Evolutionary conservation across 176 grass and related monocot species (phyloP), one percentile per base, ranked within the genome.

Genomic region (Triticum dicoccoides): DNA sequence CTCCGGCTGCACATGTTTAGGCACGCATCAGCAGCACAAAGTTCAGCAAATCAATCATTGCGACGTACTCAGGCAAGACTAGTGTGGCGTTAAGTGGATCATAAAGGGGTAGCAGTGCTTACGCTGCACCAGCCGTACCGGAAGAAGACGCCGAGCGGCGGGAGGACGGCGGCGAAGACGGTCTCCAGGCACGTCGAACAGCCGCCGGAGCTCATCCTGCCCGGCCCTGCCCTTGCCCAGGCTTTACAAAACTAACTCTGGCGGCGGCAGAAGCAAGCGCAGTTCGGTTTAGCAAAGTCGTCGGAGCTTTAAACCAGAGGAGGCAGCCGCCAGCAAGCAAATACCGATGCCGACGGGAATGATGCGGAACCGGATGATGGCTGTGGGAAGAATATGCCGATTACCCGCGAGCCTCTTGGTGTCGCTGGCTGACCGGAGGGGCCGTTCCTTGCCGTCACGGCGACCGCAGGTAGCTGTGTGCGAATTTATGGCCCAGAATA

Each of bases 131-230:
- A 92, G 88, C 93, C 93, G 73, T 95, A 90, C 62, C 93, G 90
- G 86, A 95, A 92, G 93, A 92, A 95, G 86, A 95, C 93, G 83
- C 93, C 90, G 80, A 92, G 90, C 73, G 90, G 90, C 8, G 93
- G 93, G 63, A 95, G 86, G 8, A 95, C 61, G 59, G 77, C 82
- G 76, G 93, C 80, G 86, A 91, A 69, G 82, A 95, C 69, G 86
- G 62, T 80, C 88, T 95, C 93, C 42, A 95, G 86, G 87, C 83
- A 90, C 32, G 79, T 86, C 41, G 83, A 88, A 85, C 93, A 95
- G 13, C 76, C 73, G 51, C 93, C 93, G 80, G 89, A 82, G 82
- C 88, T 88, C 83, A 87, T 87, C 61, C 59, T 66, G 13, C 37
- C 3, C 47, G 13, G 3, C 13, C 13, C 47, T 51, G 13, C 15